Conservation (phyloP, 345 rosid genomes). For the Dipteronia dyeriana region DNA sequence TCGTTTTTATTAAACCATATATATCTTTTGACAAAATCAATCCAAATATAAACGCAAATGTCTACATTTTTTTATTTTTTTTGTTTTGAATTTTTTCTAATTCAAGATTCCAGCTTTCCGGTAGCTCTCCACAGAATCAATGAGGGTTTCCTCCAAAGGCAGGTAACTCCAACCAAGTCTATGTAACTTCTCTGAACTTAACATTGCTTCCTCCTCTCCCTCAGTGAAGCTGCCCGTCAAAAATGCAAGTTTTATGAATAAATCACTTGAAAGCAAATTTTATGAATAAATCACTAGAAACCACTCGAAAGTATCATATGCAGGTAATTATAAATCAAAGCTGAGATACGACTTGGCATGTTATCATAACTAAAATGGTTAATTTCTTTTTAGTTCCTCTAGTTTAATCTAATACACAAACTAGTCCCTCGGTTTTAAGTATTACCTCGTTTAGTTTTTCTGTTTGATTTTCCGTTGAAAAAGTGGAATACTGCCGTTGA, state of each 20-base stretch:
- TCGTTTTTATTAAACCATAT: too few relatives aligned
- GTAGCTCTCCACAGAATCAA: constrained; percentile 59
- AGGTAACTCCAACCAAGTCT: constrained; percentile 56
- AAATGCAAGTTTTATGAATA: neutral
- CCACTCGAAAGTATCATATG: neutral
- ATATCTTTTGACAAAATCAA: too few relatives aligned
- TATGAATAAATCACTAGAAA: neutral
- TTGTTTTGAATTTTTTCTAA: neutral
- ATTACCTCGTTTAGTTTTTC: too few relatives aligned
- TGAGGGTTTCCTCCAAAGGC: constrained; percentile 61
- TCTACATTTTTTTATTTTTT: too few relatives aligned
- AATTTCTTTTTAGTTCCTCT: too few relatives aligned
- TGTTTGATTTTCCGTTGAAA: too few relatives aligned
- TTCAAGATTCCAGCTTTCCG: constrained; percentile 46
- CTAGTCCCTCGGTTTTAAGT: too few relatives aligned
- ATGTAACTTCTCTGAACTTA: constrained; percentile 50
- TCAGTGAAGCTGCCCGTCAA: constrained; percentile 39
- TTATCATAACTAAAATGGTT: neutral
- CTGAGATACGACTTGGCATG: neutral
- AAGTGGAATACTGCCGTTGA: too few relatives aligned
- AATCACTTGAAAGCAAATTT: neutral
- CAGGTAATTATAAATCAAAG: neutral
- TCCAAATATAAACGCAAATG: too few relatives aligned
- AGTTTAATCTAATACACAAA: too few relatives aligned
- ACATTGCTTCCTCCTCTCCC: constrained; percentile 21